These are phyloP conservation scores for Vitellaria paradoxa DNA, from an alignment of 179 eudicot genomes.

Conservation along the genomic window DNA sequence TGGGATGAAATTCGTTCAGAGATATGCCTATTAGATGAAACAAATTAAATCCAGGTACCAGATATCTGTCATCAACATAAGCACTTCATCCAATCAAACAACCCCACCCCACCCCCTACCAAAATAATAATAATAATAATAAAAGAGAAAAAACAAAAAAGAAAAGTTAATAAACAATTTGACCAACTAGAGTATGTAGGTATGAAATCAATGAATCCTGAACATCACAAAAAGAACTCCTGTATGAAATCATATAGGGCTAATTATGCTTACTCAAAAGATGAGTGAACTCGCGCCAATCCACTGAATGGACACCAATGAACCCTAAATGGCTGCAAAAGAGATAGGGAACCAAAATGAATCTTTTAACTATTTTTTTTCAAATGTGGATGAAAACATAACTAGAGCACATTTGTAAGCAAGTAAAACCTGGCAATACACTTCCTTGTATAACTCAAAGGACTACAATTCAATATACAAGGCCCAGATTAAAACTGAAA, in stretches of 20 bases:
- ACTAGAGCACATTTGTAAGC: not conserved
- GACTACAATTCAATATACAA: not conserved
- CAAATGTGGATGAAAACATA: not conserved
- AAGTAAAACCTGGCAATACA: not conserved
- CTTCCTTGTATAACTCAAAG: not conserved
- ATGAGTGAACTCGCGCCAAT: slow-evolving; percentile 43
- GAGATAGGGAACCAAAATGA: slow-evolving; percentile 6
- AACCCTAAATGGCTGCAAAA: slow-evolving; percentile 53
- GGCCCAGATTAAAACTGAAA: not conserved
- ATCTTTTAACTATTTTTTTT: not conserved
- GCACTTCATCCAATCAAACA: not conserved
- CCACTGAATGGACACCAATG: slow-evolving; percentile 56
- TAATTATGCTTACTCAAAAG: slow-evolving; percentile 34
- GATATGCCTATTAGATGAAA: not conserved
- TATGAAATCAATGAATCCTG: not conserved
- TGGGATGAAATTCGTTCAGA: not conserved
- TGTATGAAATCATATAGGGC: not conserved
- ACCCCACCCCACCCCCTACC: no score
- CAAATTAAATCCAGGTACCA: not conserved
- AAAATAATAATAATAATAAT: no score
- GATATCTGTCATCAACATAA: not conserved
- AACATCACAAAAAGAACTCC: slow-evolving; percentile 6
- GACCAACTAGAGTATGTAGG: not conserved
- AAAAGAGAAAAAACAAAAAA: no score
- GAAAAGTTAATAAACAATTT: no score